Evolutionary conservation across 2,329 filamentous ascomycete genomes (phyloP), one percentile per base, ranked within the genome.

Genomic region (Plectosphaerella cucumerina): DNA sequence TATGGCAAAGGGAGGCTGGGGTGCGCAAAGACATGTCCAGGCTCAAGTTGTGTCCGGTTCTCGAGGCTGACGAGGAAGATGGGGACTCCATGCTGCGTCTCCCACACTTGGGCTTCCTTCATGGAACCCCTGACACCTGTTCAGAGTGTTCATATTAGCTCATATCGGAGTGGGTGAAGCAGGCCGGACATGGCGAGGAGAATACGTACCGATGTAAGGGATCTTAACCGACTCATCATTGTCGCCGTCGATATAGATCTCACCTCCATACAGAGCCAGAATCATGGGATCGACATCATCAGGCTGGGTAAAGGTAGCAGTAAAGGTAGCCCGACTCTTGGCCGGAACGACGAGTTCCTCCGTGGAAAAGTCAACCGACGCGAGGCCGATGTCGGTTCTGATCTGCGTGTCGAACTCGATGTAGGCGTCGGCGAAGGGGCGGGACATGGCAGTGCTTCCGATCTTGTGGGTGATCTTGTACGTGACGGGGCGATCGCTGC

Each of bases 11-110:
- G 26, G 35, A 35, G 53, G 17, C 47, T 50, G 12, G 45, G 51
- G 31, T 55, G 55, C 3, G 55, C 54, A 48, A 57, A 57, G 50
- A 58, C 56, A 9, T 43, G 31, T 12, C 55, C 57, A 0, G 51
- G 55, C 18, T 44, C 48, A 6, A 58, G 74, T 21, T 59, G 64
- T 14, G 64, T 60, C 11, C 73, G 6, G 76, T 59, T 5, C 65
- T 64, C 51, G 3, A 62, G 67, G 55, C 69, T 62, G 42, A 70
- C 74, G 3, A 71, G 60, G 17, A 61, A 51, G 17, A 39, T 6
- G 8, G 45, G 45, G 14, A 37, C 33, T 10, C 45, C 33, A 6
- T 17, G 31, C 31, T 48, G 14, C 3, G 20, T 39, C 20, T 48
- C 59, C 53, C 65, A 69, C 23, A 65, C 67, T 17, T 56, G 56